phyloP scores from a whole-genome alignment of 768 basidiomycete species.

The Clathrus columnatus region DNA sequence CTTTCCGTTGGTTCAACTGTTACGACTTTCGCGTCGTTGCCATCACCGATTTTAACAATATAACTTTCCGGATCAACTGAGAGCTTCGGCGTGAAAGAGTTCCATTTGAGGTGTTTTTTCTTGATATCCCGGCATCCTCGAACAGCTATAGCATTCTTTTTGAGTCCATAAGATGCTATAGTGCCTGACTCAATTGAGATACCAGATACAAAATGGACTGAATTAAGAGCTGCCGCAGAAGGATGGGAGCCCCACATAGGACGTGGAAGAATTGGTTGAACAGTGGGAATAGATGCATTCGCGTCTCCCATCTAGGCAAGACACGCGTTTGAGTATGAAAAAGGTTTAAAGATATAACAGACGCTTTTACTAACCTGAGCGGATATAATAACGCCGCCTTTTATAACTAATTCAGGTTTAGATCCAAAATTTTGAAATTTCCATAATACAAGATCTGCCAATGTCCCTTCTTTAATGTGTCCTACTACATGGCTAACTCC shows the following conservation, averaged over 20 bases:
- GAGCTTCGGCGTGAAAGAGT: constrained; percentile 73
- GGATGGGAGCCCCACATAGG: constrained; percentile 93
- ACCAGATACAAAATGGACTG: constrained; percentile 78
- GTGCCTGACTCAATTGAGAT: constrained; percentile 52
- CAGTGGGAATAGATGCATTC: constrained; percentile 92
- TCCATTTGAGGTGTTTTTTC: constrained; percentile 95
- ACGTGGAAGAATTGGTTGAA: constrained; percentile 77
- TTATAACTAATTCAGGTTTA: constrained; percentile 90
- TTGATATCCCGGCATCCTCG: constrained; percentile 60
- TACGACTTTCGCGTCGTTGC: constrained; percentile 54
- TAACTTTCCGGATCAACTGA: constrained; percentile 88
- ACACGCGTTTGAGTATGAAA: neutral
- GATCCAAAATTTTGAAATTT: constrained; percentile 88
- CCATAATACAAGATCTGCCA: constrained; percentile 96
- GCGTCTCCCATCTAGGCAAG: constrained; percentile 82
- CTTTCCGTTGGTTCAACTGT: constrained; percentile 67
- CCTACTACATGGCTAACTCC: constrained; percentile 87
- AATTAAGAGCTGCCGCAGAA: constrained; percentile 72
- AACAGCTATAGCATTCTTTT: constrained; percentile 70
- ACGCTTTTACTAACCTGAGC: constrained; percentile 53
- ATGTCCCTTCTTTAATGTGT: constrained; percentile 66
- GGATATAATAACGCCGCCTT: constrained; percentile 89
- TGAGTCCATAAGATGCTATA: constrained; percentile 57
- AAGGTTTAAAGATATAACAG: constrained; percentile 15
- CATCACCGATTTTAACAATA: constrained; percentile 52